Conservation (phyloP, 208 protist genomes). For the Willaertia magna region DNA sequence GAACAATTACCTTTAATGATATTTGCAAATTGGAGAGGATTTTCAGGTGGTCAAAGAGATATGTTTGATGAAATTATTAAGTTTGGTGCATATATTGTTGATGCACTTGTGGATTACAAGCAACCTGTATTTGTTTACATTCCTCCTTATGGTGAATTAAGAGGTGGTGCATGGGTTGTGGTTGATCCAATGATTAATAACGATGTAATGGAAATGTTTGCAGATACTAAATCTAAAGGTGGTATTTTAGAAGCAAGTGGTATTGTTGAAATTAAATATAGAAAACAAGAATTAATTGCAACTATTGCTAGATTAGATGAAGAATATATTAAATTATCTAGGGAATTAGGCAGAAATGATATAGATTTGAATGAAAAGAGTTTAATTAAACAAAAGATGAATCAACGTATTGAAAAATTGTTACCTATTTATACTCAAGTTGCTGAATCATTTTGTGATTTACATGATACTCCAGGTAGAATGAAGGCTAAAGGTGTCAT, state of each 20-base stretch:
- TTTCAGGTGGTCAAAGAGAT: conserved; percentile 94
- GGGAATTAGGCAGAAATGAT: background rate
- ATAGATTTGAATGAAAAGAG: background rate
- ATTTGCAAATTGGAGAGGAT: conserved; percentile 96
- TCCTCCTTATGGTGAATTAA: conserved; percentile 83
- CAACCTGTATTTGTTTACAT: conserved; percentile 92
- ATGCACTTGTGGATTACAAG: conserved; percentile 82
- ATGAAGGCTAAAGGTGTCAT: conserved; percentile 87
- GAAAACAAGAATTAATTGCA: conserved; percentile 61
- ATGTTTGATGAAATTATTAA: conserved; percentile 99
- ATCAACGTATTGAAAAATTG: background rate
- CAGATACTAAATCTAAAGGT: conserved; percentile 63
- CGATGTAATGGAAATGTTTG: conserved; percentile 94
- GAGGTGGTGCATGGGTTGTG: conserved; percentile 95
- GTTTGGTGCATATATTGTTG: conserved; percentile 96
- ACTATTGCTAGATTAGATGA: conserved; percentile 71
- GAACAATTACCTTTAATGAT: conserved; percentile 93
- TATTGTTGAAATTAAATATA: conserved; percentile 89
- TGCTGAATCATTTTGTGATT: conserved; percentile 82
- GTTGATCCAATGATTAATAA: conserved; percentile 91
- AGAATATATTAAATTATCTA: conserved; percentile 19
- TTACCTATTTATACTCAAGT: conserved; percentile 77
- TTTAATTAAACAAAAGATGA: conserved; percentile 15
- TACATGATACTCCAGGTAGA: conserved; percentile 86
- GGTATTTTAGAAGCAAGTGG: conserved; percentile 88